Base-by-base conservation (phyloP, 176 grass and related monocot genomes). In the Musa beccarii region DNA sequence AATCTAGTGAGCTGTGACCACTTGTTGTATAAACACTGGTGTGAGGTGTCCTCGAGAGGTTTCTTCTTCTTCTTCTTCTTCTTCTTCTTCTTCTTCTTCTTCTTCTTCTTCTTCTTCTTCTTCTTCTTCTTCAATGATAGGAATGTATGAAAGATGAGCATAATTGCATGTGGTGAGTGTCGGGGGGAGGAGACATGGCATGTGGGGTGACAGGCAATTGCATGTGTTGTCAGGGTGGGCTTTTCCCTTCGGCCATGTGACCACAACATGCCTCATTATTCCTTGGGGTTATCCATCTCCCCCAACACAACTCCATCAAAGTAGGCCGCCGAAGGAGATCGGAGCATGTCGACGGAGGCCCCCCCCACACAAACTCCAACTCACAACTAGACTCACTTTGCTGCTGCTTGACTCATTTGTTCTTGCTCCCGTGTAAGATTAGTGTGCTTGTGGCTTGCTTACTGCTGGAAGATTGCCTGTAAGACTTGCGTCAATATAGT, bases 1-100 rank as follows among this genome's bases (percentile, higher is more conserved):
- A 74, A 74, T 74, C 72, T 74, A 57, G 25, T 74, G 52, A 57
- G 72, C 13, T 74, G 72, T 77, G 61, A 77, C 75, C n/a, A 77
- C 59, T 59, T 23, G 66, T 43, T 68, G 66, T 68, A 68, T 43
- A 68, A 34, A 34, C 66, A 16, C 14, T 10, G 24, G 66, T 68
- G 66, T 68, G 66, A 68, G 66, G 28, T 68, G 4, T 68, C 25
- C 14, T 8, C 19, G 24, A 34, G 9, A 25, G 21, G 24, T 68
- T 34, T 2, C 8, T 43, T 49, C 28, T 68, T 43, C 23, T 25
- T 59, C n/a, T 43, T 68, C 28, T 68, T 43, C 23, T 25, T 74
- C 9, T 28, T 43, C 34, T 34, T 2, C 15, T 43, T 68, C 28
- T 49, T 43, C 22, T 12, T 74, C 9, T 17, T 20, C 68, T 20